phyloP scores from a whole-genome alignment of 306 rosid species.

The Alnus glutinosa region DNA sequence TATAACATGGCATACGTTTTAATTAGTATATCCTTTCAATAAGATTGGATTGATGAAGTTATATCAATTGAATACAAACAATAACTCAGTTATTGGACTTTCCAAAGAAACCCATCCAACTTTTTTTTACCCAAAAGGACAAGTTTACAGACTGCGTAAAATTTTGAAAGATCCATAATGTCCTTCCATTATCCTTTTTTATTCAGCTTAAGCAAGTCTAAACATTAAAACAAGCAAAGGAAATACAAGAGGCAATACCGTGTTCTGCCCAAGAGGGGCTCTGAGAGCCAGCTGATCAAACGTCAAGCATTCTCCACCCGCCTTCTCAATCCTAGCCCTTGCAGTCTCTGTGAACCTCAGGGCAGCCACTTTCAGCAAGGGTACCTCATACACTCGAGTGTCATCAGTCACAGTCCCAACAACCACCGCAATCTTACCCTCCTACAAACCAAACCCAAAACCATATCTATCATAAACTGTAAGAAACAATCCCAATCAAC shows the following conservation, averaged over 20 bases:
- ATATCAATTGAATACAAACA: neutral
- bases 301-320: constrained; percentile 67
- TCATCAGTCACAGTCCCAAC: constrained; percentile 66
- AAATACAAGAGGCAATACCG: constrained; percentile 28
- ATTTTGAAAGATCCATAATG: neutral
- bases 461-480: neutral
- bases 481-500: neutral
- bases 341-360: constrained; percentile 75
- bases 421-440: constrained; percentile 55
- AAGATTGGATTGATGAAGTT: neutral
- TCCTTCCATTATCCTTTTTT: neutral
- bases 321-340: constrained; percentile 68
- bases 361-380: constrained; percentile 57
- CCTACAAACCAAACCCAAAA: constrained; percentile 24
- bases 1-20: neutral
- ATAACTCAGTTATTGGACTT: neutral
- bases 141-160: neutral
- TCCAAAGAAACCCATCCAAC: neutral
- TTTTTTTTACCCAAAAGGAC: neutral
- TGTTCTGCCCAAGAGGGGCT: constrained; percentile 68
- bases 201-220: neutral
- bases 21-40: neutral
- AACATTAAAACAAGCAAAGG: neutral
- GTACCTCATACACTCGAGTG: constrained; percentile 50
- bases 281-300: constrained; percentile 61